A percentile compares a stretch with the other conserved stretches of the same genome.
Evolutionary conservation across 495 filamentous ascomycete genomes (phyloP).

Genomic region (Lasiosphaeriaceae sp.): DNA sequence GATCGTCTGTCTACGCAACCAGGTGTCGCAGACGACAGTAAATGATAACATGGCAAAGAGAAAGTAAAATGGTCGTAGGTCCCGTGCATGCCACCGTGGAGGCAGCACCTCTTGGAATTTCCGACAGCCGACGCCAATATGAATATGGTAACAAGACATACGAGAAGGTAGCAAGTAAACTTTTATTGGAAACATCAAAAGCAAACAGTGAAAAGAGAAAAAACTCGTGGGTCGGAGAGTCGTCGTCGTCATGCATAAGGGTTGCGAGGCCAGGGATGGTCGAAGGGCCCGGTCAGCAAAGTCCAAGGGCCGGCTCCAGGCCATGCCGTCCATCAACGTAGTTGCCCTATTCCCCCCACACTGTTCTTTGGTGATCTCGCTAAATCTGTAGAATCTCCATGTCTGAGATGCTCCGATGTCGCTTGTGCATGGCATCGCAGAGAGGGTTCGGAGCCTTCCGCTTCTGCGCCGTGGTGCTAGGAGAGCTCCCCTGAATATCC

Average conservation of each 20-base stretch:
- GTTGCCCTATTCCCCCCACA: conserved; percentile 7
- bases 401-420: conserved; percentile 47
- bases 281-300: not conserved
- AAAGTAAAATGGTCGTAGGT: no score
- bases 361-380: not conserved
- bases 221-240: not conserved
- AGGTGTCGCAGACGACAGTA: not conserved
- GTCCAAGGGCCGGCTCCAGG: conserved; percentile 2
- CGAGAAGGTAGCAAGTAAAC: not conserved
- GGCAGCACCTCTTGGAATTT: no score
- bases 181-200: not conserved
- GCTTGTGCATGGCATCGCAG: conserved; percentile 40
- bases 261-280: conserved; percentile 33
- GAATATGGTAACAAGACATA: not conserved
- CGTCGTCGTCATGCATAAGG: conserved; percentile 14
- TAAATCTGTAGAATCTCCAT: conserved; percentile 27
- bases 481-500: conserved; percentile 36
- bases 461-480: conserved; percentile 40
- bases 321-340: conserved; percentile 36
- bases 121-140: not conserved
- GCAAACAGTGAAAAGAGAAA: conserved; percentile 3
- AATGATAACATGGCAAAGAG: not conserved
- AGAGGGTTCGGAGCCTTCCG: conserved; percentile 42
- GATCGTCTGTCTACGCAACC: not conserved
- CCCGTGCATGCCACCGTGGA: no score